A percentile compares a stretch with the other conserved stretches of the same genome.
phyloP scores from a whole-genome alignment of 495 filamentous ascomycete genomes.

The Friedmanniomyces simplex region DNA sequence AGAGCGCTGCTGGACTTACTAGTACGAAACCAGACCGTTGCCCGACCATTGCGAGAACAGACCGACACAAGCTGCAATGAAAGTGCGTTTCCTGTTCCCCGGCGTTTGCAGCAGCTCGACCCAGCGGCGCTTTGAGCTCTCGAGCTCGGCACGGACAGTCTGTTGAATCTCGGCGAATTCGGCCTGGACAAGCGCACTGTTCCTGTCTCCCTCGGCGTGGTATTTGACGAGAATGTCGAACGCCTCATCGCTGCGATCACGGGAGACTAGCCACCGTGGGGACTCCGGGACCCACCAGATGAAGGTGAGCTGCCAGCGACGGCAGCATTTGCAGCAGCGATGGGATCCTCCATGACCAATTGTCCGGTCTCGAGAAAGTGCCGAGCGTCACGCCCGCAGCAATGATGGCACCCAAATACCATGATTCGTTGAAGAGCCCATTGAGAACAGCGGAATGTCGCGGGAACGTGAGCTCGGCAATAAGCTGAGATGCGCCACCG shows the following conservation, averaged over 20 bases:
- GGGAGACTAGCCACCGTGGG: neutral
- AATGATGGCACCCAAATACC: neutral
- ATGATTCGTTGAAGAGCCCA: slow-evolving; percentile 23
- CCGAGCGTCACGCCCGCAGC: neutral
- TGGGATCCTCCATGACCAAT: neutral
- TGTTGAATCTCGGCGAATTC: neutral
- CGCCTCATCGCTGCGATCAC: neutral
- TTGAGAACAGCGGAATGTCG: slow-evolving; percentile 56
- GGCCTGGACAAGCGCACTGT: neutral
- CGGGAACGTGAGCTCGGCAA: slow-evolving; percentile 57
- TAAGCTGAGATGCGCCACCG: slow-evolving; percentile 50
- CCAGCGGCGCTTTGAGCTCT: neutral
- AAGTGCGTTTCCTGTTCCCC: neutral
- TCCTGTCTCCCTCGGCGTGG: neutral
- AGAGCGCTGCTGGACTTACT: neutral
- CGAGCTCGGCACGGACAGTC: neutral
- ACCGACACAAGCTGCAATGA: neutral
- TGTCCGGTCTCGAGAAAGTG: neutral
- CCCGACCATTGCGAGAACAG: neutral
- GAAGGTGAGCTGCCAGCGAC: neutral
- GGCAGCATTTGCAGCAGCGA: neutral
- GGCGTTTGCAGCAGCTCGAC: neutral
- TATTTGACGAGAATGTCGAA: neutral
- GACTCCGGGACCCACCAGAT: neutral
- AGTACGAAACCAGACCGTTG: neutral